Conservation (phyloP, 306 rosid species). For the Ochetophila trinervis region DNA sequence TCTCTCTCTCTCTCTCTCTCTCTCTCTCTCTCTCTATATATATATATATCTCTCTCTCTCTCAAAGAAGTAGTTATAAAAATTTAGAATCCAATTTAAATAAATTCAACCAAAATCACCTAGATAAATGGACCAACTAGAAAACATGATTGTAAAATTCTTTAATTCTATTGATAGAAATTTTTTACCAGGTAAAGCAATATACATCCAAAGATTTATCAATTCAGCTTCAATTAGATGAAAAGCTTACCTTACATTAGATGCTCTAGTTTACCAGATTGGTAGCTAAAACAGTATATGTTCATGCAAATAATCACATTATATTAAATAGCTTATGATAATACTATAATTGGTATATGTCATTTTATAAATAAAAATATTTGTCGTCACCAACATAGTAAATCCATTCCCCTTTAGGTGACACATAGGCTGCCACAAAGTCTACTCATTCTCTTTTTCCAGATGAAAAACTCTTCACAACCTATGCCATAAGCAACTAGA, state of each 20-base stretch:
- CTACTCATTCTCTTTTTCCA: conserved; percentile 98
- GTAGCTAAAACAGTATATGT: conserved; percentile 90
- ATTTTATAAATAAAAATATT: conserved; percentile 31
- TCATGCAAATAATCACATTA: conserved; percentile 44
- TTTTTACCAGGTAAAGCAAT: too few relatives aligned
- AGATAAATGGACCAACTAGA: not conserved
- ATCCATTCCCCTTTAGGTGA: conserved; percentile 99
- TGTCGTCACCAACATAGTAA: conserved; percentile 98
- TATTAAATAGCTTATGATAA: too few relatives aligned
- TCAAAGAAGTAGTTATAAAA: not conserved
- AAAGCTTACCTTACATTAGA: conserved; percentile 83
- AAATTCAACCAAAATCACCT: not conserved
- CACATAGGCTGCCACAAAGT: conserved; percentile 84
- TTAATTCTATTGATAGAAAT: too few relatives aligned
- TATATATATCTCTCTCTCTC: too few relatives aligned
- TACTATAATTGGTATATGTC: too few relatives aligned
- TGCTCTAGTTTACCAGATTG: conserved; percentile 98
- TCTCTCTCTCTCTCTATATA: too few relatives aligned
- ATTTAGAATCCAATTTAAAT: not conserved
- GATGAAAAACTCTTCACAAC: conserved; percentile 99
- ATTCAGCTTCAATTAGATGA: not conserved
- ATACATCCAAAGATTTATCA: too few relatives aligned
- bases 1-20: too few relatives aligned
- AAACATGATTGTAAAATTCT: too few relatives aligned
- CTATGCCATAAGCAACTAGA: conserved; percentile 34